Percentiles rank a stretch among this genome's conserved stretches.
phyloP scores from a whole-genome alignment of 164 flowering plant genomes.

The Piper betle region DNA sequence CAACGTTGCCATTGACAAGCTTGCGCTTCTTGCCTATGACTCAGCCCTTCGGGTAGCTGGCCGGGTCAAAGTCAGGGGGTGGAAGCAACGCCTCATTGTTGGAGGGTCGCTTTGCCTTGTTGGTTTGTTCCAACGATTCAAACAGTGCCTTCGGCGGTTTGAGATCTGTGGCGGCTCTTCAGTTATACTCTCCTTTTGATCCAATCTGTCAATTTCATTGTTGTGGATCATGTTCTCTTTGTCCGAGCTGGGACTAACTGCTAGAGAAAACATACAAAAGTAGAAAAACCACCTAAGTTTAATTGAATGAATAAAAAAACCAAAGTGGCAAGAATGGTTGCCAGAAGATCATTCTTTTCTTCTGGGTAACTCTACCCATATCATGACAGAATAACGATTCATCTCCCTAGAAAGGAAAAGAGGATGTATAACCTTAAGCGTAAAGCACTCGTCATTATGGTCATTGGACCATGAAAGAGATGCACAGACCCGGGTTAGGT shows the following conservation, averaged over 20 bases:
- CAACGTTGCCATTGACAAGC: slow-evolving; percentile 95
- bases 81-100: slow-evolving; percentile 57
- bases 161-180: slow-evolving; percentile 36
- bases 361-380: no score
- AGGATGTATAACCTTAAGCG: no score
- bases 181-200: slow-evolving; percentile 25
- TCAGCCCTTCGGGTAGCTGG: slow-evolving; percentile 81
- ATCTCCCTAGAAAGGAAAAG: no score
- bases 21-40: slow-evolving; percentile 90
- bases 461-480: no score
- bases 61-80: slow-evolving; percentile 87
- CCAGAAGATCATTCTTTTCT: no score
- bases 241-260: slow-evolving; percentile 23
- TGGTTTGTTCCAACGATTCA: slow-evolving; percentile 62
- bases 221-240: slow-evolving; percentile 15
- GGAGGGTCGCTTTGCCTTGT: slow-evolving; percentile 24
- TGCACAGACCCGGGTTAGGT: no score
- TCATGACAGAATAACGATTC: no score
- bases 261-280: slow-evolving; percentile 11
- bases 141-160: slow-evolving; percentile 79
- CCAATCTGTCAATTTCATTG: slow-evolving; percentile 15
- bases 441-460: no score
- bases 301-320: no score
- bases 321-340: no score
- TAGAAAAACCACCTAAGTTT: not conserved